phyloP scores from a whole-genome alignment of 1,139 yeast genomes.

The Wickerhamomyces sp. region DNA sequence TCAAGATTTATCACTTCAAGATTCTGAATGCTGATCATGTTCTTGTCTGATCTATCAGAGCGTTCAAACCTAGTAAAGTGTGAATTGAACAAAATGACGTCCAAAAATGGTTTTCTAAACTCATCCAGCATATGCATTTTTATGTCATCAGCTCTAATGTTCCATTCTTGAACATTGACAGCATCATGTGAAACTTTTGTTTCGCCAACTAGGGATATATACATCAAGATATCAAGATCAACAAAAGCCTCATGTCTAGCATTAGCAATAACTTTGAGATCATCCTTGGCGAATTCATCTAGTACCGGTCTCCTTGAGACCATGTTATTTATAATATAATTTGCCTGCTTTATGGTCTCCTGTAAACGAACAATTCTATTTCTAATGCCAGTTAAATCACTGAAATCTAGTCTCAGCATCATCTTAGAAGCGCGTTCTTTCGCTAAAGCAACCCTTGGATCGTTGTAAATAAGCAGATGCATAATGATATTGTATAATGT shows the following conservation, averaged over 20 bases:
- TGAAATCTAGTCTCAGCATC: constrained; percentile 62
- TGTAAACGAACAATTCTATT: constrained; percentile 53
- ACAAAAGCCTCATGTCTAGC: constrained; percentile 26
- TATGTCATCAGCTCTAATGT: constrained; percentile 65
- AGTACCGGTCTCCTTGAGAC: constrained; percentile 27
- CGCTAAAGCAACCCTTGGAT: constrained; percentile 53
- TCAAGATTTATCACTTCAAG: constrained; percentile 71
- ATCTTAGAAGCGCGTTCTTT: constrained; percentile 63
- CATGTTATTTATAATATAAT: constrained; percentile 39
- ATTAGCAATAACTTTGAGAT: constrained; percentile 27
- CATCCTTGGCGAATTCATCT: constrained; percentile 30
- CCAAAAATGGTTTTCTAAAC: constrained; percentile 60
- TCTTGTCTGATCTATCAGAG: constrained; percentile 59
- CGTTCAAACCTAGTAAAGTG: constrained; percentile 57
- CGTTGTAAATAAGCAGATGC: constrained; percentile 63
- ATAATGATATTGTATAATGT: constrained; percentile 60
- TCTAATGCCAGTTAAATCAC: constrained; percentile 55
- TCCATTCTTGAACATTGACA: constrained; percentile 41
- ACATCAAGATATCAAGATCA: constrained; percentile 29
- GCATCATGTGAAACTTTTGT: constrained; percentile 22
- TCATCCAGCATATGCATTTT: constrained; percentile 68
- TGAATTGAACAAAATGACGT: constrained; percentile 63
- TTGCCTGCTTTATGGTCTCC: constrained; percentile 42
- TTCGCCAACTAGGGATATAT: constrained; percentile 27
- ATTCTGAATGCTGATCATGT: constrained; percentile 54